These are phyloP conservation scores for Zelopaecilomyces penicillatus DNA, from an alignment of 2,329 filamentous ascomycete species.

Conservation along the genomic window DNA sequence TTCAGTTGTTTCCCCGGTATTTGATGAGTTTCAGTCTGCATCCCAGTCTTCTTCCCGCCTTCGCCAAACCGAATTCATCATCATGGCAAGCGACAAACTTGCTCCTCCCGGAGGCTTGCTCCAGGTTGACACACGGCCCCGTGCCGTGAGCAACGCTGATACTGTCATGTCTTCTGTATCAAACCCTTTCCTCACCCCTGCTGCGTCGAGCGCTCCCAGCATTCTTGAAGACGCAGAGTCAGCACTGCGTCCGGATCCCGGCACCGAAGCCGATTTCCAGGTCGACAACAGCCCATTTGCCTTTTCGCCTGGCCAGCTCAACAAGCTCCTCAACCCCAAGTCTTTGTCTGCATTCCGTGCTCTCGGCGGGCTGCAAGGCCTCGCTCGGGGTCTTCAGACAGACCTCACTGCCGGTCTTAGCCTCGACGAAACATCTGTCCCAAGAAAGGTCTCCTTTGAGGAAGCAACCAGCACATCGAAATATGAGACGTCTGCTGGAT, in stretches of 20 bases:
- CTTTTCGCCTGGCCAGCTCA: constrained; percentile 56
- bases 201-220: constrained; percentile 11
- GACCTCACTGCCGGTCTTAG: constrained; percentile 53
- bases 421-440: too few species aligned
- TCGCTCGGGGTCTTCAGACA: constrained; percentile 66
- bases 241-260: constrained; percentile 60
- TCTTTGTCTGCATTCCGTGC: constrained; percentile 66
- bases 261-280: constrained; percentile 61
- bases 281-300: constrained; percentile 74
- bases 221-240: constrained; percentile 32
- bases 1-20: too few species aligned
- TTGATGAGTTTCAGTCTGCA: too few species aligned
- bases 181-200: constrained; percentile 18
- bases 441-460: constrained; percentile 57
- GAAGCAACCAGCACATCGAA: constrained; percentile 61
- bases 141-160: constrained; percentile 12
- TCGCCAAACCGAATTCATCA: too few species aligned
- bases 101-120: not conserved
- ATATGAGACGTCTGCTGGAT: constrained; percentile 43
- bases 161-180: constrained; percentile 12
- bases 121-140: constrained; percentile 7
- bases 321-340: constrained; percentile 57
- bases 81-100: too few species aligned
- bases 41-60: too few species aligned
- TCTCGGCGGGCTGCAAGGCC: constrained; percentile 60